These are phyloP conservation scores for Graphium sp. DNA, from an alignment of 2,329 filamentous ascomycete species.

Conservation along the genomic window DNA sequence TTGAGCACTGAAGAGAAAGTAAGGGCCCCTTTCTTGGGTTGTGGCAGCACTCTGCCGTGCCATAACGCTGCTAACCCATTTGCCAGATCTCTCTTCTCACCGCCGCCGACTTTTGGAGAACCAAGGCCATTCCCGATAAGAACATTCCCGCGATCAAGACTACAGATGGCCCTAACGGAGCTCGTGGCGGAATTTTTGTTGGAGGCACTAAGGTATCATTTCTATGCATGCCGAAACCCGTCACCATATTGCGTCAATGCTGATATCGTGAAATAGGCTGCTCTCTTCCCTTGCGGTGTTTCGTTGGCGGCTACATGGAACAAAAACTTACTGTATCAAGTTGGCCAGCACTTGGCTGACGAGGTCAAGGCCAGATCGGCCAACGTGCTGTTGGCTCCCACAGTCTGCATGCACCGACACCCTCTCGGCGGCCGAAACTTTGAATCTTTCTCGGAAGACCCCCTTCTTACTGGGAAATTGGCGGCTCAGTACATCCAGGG, in stretches of 20 bases:
- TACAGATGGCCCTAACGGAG: slow-evolving; percentile 55
- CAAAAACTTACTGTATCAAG: slow-evolving; percentile 46
- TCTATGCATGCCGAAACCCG: background rate
- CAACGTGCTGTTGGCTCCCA: slow-evolving; percentile 58
- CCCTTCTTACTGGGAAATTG: slow-evolving; percentile 56
- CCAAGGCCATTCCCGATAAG: slow-evolving; percentile 43
- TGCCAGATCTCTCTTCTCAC: slow-evolving; percentile 38
- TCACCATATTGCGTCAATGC: background rate
- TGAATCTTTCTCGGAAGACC: slow-evolving; percentile 76
- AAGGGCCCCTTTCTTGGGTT: slow-evolving; percentile 5
- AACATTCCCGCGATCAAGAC: slow-evolving; percentile 49
- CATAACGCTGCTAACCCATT: background rate
- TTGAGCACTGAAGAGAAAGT: slow-evolving; percentile 43
- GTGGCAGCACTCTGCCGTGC: no score
- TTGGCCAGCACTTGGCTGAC: slow-evolving; percentile 54
- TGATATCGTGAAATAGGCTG: slow-evolving; percentile 32
- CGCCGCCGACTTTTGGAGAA: slow-evolving; percentile 55
- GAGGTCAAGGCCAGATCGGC: slow-evolving; percentile 60
- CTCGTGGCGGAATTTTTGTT: slow-evolving; percentile 51
- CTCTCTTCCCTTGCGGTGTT: slow-evolving; percentile 64
- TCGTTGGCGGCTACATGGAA: slow-evolving; percentile 72
- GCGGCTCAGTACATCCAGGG: slow-evolving; percentile 57
- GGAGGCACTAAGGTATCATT: slow-evolving; percentile 39
- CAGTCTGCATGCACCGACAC: slow-evolving; percentile 67
- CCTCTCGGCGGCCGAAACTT: slow-evolving; percentile 76